Conservation (phyloP, 352 stramenopile genomes). For the Phytophthora boehmeriae region DNA sequence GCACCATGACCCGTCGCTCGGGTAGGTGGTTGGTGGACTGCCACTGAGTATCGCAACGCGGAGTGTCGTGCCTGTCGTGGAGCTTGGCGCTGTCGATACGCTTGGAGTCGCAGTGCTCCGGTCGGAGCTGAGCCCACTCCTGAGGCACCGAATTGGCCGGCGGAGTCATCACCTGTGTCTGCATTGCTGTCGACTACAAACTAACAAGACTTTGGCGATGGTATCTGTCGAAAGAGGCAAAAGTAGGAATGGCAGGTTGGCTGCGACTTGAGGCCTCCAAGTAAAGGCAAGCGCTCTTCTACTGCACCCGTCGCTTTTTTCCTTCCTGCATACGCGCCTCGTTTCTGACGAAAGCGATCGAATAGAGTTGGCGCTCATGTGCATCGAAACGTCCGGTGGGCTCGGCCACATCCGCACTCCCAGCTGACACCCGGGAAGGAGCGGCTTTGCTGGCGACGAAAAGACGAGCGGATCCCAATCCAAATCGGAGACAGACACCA, state of each 20-base stretch:
- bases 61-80: constrained; percentile 12
- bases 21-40: constrained; percentile 63
- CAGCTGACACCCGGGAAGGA: constrained; percentile 36
- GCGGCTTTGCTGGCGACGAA: constrained; percentile 24
- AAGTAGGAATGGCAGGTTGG: constrained; percentile 25
- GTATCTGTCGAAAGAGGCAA: constrained; percentile 10
- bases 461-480: constrained; percentile 32
- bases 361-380: constrained; percentile 8
- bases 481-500: neutral
- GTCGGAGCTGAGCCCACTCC: constrained; percentile 38
- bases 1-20: constrained; percentile 69
- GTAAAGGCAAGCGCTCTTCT: constrained; percentile 30
- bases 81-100: constrained; percentile 15
- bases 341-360: constrained; percentile 21
- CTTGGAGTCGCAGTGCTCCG: constrained; percentile 33
- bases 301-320: constrained; percentile 27
- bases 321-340: constrained; percentile 13
- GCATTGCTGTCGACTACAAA: constrained; percentile 11
- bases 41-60: constrained; percentile 39
- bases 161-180: constrained; percentile 25
- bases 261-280: constrained; percentile 18
- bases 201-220: no score
- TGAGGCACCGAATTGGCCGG: constrained; percentile 26
- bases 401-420: constrained; percentile 30
- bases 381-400: constrained; percentile 29